These are phyloP conservation scores for Chalciporus piperatus DNA, from an alignment of 768 basidiomycete genomes.

Conservation along the genomic window DNA sequence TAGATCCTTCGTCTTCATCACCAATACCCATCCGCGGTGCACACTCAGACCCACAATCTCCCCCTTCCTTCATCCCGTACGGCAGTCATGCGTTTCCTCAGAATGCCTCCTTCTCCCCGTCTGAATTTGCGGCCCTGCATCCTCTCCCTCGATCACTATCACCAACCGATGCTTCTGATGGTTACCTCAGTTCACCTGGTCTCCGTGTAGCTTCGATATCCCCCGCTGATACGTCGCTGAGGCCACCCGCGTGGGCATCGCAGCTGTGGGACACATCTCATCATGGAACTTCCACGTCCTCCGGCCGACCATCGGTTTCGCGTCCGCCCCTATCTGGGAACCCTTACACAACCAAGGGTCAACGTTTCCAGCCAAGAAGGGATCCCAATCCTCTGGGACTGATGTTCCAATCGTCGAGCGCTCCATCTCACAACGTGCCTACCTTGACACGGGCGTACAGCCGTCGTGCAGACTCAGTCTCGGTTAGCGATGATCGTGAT, in stretches of 20 bases:
- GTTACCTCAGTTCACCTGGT: conserved; percentile 38
- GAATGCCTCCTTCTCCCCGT: conserved; percentile 55
- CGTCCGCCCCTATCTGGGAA: conserved; percentile 47
- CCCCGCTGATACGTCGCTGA: conserved; percentile 57
- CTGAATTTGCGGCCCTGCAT: conserved; percentile 58
- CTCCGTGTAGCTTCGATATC: conserved; percentile 55
- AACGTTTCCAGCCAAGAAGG: conserved; percentile 39
- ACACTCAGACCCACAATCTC: conserved; percentile 39
- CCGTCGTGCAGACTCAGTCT: conserved; percentile 64
- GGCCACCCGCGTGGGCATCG: conserved; percentile 62
- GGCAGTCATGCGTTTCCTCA: conserved; percentile 47
- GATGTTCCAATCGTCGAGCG: conserved; percentile 70
- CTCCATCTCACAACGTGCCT: conserved; percentile 54
- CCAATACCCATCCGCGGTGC: conserved; percentile 63
- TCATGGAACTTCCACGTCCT: conserved; percentile 43
- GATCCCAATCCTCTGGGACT: conserved; percentile 44
- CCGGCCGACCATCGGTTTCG: conserved; percentile 42
- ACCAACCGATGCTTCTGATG: conserved; percentile 53
- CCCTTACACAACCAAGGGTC: conserved; percentile 40
- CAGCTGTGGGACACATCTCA: conserved; percentile 61
- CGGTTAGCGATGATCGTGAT: conserved; percentile 60
- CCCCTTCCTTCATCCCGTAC: conserved; percentile 50
- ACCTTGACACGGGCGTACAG: conserved; percentile 58
- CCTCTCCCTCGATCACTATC: conserved; percentile 62
- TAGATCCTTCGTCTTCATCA: conserved; percentile 43